Evolutionary conservation across 106 monocot genomes (phyloP).

Genomic region (Apostasia ramifera): DNA sequence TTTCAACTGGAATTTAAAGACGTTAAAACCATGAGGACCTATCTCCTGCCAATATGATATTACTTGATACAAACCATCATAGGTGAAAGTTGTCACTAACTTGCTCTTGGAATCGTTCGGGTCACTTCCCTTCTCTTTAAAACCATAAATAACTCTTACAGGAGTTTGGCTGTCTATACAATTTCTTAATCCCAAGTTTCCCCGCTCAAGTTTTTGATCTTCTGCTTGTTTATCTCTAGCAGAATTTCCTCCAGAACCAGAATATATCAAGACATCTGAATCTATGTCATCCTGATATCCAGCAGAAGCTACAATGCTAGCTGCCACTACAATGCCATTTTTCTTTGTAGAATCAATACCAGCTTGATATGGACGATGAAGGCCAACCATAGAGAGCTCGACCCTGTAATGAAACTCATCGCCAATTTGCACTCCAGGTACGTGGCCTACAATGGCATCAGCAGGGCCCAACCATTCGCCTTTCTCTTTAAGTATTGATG

Average conservation of each 20-base stretch:
- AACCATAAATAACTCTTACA: slow-evolving; percentile 80
- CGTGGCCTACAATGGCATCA: slow-evolving; percentile 41
- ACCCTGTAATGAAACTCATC: slow-evolving; percentile 87
- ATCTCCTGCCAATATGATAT: slow-evolving; percentile 53
- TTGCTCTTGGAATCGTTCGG: slow-evolving; percentile 37
- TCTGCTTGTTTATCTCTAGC: slow-evolving; percentile 33
- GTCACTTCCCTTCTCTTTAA: slow-evolving; percentile 36
- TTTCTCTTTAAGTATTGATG: slow-evolving; percentile 37
- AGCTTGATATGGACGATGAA: slow-evolving; percentile 75
- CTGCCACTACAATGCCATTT: slow-evolving; percentile 33
- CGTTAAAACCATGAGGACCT: slow-evolving; percentile 32
- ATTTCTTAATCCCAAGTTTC: slow-evolving; percentile 81
- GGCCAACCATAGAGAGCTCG: slow-evolving; percentile 67
- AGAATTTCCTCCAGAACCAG: slow-evolving; percentile 82
- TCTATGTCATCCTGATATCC: slow-evolving; percentile 73
- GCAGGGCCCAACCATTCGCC: slow-evolving; percentile 35
- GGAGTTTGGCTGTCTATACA: slow-evolving; percentile 57
- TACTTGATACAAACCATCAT: slow-evolving; percentile 81
- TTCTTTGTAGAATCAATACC: slow-evolving; percentile 60
- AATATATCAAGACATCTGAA: slow-evolving; percentile 81
- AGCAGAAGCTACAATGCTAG: slow-evolving; percentile 75
- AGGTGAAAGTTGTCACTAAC: slow-evolving; percentile 55
- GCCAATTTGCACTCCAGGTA: slow-evolving; percentile 87
- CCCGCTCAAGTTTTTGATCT: slow-evolving; percentile 88
- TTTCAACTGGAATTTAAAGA: slow-evolving; percentile 67